phyloP scores from a whole-genome alignment of 106 monocot genomes.

The Allium cepa region DNA sequence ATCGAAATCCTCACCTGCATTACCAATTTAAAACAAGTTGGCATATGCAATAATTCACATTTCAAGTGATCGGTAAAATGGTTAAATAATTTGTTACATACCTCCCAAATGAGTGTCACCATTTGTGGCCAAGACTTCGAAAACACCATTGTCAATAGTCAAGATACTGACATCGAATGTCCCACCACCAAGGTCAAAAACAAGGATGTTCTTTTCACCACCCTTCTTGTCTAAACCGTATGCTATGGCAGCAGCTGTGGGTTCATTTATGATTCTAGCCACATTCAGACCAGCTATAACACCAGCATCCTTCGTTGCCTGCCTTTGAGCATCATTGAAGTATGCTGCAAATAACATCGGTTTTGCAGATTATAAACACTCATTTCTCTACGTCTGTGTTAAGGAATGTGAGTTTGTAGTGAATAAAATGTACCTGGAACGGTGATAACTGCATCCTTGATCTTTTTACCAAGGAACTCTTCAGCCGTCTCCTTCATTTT shows the following conservation, averaged over 20 bases:
- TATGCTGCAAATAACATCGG: slow-evolving; percentile 1
- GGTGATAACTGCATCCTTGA: slow-evolving; percentile 63
- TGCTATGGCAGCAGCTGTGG: slow-evolving; percentile 15
- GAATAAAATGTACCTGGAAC: slow-evolving; percentile 34
- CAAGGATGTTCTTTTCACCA: slow-evolving; percentile 7
- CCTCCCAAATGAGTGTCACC: slow-evolving; percentile 71
- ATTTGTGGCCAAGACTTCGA: slow-evolving; percentile 58
- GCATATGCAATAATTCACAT: neutral
- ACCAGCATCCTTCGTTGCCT: slow-evolving; percentile 15
- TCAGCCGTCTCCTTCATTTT: slow-evolving; percentile 74
- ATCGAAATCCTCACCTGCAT: slow-evolving; percentile 66
- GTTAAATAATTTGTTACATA: slow-evolving; percentile 1
- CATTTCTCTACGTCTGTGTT: no score
- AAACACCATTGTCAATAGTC: slow-evolving; percentile 68
- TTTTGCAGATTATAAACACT: no score
- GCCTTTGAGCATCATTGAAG: slow-evolving; percentile 20
- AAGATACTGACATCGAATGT: slow-evolving; percentile 67
- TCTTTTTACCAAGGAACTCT: slow-evolving; percentile 59
- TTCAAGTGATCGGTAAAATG: neutral
- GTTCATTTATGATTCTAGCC: slow-evolving; percentile 12
- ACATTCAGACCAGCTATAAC: slow-evolving; percentile 11
- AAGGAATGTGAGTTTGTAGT: no score
- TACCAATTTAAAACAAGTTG: neutral
- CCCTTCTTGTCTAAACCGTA: slow-evolving; percentile 14
- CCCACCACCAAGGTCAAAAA: slow-evolving; percentile 68